Evolutionary conservation across 345 rosid species (phyloP), one percentile per base, ranked within the genome.

Genomic region (Hibiscus syriacus): DNA sequence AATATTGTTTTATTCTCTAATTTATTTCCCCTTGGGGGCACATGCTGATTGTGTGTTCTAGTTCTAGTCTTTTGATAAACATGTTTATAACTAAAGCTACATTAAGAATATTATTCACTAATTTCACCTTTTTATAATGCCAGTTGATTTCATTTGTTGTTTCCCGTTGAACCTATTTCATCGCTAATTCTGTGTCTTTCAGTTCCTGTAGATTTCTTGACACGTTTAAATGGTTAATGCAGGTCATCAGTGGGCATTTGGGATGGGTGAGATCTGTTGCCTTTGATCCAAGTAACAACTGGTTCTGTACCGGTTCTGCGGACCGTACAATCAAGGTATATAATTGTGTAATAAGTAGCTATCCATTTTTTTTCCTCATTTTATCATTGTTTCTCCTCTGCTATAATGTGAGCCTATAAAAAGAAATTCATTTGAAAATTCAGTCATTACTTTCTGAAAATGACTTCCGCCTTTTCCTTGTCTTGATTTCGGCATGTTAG

Each of bases 261-360:
- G 99, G 99, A 67, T 94, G 99, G 99, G 98, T 94, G 65, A 85
- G n/a, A 79, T 89, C 99, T 41, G 62, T 94, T 36, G 97, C 99
- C 6, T 94, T 94, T 81, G 98, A 94, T 81, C 97, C 98, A 2
- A 94, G 99, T 81, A 94, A 91, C 80, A 70, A 81, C 49, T 94
- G 98, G 99, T 94, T 94, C 74, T 89, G 98, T 73, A 91, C 98
- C 67, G 99, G 99, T 46, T 94, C 98, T 72, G 98, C 98, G 8
- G 99, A 94, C 76, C 89, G 97, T 67, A 91, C 97, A 55, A 94
- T 75, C 56, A 82, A 77, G 63, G 63, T 57, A 30, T 57, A 57
- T 30, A 56, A 27, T 7, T 56, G 5, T 29, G 38, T 30, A 14
- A 55, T 26, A 0, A 4, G 59, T 13, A 55, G 3, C 26, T 26